Percentiles rank a stretch among this genome's conserved stretches.
These are phyloP conservation scores for Penicillium diatomitis DNA, from an alignment of 495 filamentous ascomycete genomes.

Conservation along the genomic window DNA sequence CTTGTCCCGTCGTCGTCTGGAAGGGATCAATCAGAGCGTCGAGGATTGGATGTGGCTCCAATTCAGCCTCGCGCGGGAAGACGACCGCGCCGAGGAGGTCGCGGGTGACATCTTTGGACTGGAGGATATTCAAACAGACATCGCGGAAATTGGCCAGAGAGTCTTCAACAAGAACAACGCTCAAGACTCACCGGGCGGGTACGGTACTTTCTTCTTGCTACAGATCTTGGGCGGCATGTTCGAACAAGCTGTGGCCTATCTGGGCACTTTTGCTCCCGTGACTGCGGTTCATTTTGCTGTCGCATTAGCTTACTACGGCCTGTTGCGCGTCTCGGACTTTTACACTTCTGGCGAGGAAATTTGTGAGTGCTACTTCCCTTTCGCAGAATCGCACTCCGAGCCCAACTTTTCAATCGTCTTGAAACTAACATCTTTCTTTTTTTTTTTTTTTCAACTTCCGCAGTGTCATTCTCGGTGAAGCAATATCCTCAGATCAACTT, in stretches of 20 bases:
- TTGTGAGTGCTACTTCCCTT: slow-evolving; percentile 36
- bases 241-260: slow-evolving; percentile 82
- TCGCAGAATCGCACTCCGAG: too few relatives aligned
- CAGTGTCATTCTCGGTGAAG: slow-evolving; percentile 62
- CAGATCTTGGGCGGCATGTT: slow-evolving; percentile 89
- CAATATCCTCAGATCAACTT: slow-evolving; percentile 88
- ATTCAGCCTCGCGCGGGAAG: slow-evolving; percentile 82
- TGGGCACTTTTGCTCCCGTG: slow-evolving; percentile 81
- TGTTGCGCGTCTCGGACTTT: slow-evolving; percentile 75
- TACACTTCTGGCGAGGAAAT: slow-evolving; percentile 61
- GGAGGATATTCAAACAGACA: slow-evolving; percentile 72
- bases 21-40: slow-evolving; percentile 69
- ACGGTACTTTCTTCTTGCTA: slow-evolving; percentile 86
- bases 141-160: slow-evolving; percentile 78
- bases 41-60: slow-evolving; percentile 98
- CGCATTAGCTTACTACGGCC: slow-evolving; percentile 80
- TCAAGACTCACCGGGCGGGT: slow-evolving; percentile 61
- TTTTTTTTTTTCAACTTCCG: background rate
- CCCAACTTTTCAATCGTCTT: background rate
- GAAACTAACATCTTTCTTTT: too few relatives aligned
- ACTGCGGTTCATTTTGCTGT: slow-evolving; percentile 94
- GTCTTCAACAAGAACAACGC: slow-evolving; percentile 70
- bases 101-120: slow-evolving; percentile 85
- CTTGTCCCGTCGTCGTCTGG: slow-evolving; percentile 65
- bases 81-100: slow-evolving; percentile 70